Base-by-base conservation (phyloP, 2,329 filamentous ascomycete species). In the Graphium sp. region DNA sequence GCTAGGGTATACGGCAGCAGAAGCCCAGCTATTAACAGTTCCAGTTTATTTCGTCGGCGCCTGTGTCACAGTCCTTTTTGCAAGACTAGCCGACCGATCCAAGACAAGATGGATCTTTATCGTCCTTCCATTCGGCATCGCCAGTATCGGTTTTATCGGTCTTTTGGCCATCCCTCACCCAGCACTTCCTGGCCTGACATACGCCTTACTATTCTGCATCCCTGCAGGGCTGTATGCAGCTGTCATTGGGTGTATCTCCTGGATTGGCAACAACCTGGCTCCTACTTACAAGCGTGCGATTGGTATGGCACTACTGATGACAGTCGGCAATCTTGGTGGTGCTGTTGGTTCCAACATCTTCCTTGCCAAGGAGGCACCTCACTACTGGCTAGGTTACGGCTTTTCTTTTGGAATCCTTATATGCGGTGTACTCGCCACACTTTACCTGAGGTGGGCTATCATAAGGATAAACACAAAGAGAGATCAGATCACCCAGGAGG, bases 331-430 rank as follows among this genome's bases (percentile, higher is more conserved):
- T 7, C 27, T 42, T 7, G 37, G 39, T 2, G 38, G 48, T 23
- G 44, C 49, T 16, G 38, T 55, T n/a, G 48, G 48, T 23, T 45
- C 41, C 11, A 53, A 55, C 34, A 49, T 57, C 29, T 58, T 53
- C 32, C 34, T 53, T 6, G 38, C 41, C 6, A 40, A 33, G n/a
- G 40, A 52, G 28, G 44, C 38, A 2, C 52, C 54, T 2, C 34
- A 26, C 10, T 56, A 55, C 34, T 41, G 38, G 2, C 47, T 50
- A 0, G 53, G 52, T 2, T 56, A 52, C 26, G 46, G 49, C 0
- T 40, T 47, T 2, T 42, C 47, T 6, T 38, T 55, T 4, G 48
- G 44, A 2, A 36, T 47, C 4, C 22, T 13, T 21, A 9, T 29
- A 8, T 12, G 10, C 5, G 27, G 19, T 6, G 23, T 29, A 13